Evolutionary conservation across 1,139 yeast genomes (phyloP).

Genomic region (Yamadazyma membranifaciens): DNA sequence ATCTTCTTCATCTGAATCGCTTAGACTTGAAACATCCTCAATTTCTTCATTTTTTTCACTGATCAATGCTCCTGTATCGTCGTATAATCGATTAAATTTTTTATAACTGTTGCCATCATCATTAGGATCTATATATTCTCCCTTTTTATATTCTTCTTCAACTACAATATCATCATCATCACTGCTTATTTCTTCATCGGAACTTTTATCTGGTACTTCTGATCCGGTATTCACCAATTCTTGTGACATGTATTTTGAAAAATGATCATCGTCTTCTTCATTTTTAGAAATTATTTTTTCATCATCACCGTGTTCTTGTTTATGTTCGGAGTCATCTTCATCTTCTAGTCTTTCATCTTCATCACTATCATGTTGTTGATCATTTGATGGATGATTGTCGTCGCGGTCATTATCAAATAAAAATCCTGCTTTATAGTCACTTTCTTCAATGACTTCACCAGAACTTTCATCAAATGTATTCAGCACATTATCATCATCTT

Average conservation of each 20-base stretch:
- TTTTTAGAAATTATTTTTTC: slow-evolving; percentile 10
- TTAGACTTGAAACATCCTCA: slow-evolving; percentile 26
- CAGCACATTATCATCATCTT: slow-evolving; percentile 32
- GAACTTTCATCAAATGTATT: slow-evolving; percentile 54
- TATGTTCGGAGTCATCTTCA: slow-evolving; percentile 27
- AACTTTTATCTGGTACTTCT: slow-evolving; percentile 39
- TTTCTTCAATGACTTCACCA: slow-evolving; percentile 43
- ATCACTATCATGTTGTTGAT: slow-evolving; percentile 23
- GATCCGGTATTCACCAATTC: slow-evolving; percentile 67
- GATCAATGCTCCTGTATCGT: slow-evolving; percentile 36
- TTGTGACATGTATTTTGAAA: slow-evolving; percentile 81
- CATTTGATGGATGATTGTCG: slow-evolving; percentile 27
- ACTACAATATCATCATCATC: slow-evolving; percentile 45
- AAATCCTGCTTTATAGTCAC: slow-evolving; percentile 32
- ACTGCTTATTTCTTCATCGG: slow-evolving; percentile 20
- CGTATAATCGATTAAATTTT: slow-evolving; percentile 61
- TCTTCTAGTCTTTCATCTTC: slow-evolving; percentile 25
- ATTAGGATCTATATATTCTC: slow-evolving; percentile 75
- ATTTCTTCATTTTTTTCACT: slow-evolving; percentile 23
- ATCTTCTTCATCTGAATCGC: slow-evolving; percentile 32
- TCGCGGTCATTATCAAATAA: slow-evolving; percentile 39
- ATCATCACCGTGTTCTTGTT: slow-evolving; percentile 28
- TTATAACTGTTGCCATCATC: slow-evolving; percentile 79
- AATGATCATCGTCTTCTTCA: slow-evolving; percentile 34
- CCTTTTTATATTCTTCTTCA: slow-evolving; percentile 38